These are phyloP conservation scores for Chaetomium olivaceum DNA, from an alignment of 2,329 filamentous ascomycete genomes.

Conservation along the genomic window DNA sequence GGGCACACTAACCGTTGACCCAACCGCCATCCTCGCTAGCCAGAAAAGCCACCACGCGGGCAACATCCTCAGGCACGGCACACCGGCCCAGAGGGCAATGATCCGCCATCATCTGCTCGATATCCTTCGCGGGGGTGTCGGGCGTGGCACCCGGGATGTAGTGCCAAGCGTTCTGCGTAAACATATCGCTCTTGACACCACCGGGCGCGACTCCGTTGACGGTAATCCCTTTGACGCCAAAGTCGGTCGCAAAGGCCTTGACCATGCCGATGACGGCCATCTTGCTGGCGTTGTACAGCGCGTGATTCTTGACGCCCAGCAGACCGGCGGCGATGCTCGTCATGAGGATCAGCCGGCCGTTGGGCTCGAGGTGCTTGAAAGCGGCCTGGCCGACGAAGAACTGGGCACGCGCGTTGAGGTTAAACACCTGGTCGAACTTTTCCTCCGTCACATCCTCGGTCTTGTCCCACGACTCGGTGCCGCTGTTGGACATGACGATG, in stretches of 20 bases:
- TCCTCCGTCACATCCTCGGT: conserved; percentile 69
- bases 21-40: conserved; percentile 61
- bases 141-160: conserved; percentile 60
- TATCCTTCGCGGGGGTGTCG: conserved; percentile 53
- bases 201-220: conserved; percentile 73
- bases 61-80: conserved; percentile 59
- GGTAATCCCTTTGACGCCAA: conserved; percentile 66
- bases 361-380: conserved; percentile 67
- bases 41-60: conserved; percentile 57
- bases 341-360: conserved; percentile 73
- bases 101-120: conserved; percentile 56
- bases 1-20: conserved; percentile 58
- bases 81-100: conserved; percentile 62
- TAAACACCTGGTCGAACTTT: conserved; percentile 72
- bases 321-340: conserved; percentile 68
- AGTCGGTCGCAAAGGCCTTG: conserved; percentile 70
- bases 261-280: conserved; percentile 73
- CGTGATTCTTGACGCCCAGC: conserved; percentile 67
- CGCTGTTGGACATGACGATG: conserved; percentile 72
- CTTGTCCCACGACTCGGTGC: conserved; percentile 70
- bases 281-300: conserved; percentile 71
- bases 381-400: conserved; percentile 78
- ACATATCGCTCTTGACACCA: conserved; percentile 77
- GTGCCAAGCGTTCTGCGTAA: conserved; percentile 67
- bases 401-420: conserved; percentile 69